Evolutionary conservation across 495 filamentous ascomycete species (phyloP), one percentile per base, ranked within the genome.

Genomic region (Penicillium antarcticum): DNA sequence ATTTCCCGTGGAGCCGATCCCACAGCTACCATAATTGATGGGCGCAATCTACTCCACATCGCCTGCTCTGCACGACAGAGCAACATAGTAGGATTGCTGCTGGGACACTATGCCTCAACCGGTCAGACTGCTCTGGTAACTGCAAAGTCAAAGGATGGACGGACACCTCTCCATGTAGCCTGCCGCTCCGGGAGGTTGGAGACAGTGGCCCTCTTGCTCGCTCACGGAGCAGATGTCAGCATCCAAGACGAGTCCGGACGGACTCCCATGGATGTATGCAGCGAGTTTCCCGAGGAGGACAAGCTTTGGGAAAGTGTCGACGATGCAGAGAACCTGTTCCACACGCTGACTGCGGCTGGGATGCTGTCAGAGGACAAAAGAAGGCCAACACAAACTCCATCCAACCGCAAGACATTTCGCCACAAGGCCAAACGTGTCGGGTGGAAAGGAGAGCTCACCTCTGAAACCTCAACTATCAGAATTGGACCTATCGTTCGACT

Each of bases 21-120:
- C 12, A 52, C 52, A 8, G 34, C 33, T 11, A 21, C 18, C 5
- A 72, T 73, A 0, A 48, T 61, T 14, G 57, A 72, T 12, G 59
- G 65, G 1, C 48, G 59, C 13, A 75, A 66, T 9, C 43, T 68
- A 14, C 56, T 78, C 3, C 75, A 78, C 48, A 54, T 75, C 17
- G 74, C 72, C 7, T 58, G 68, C 3, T 45, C 52, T 32, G 62
- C 68, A 23, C 54, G 66, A 5, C 57, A 71, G 43, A 64, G 54
- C 34, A 74, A 74, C 42, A 55, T 62, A 7, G 51, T 78, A 7
- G 74, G 65, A 0, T 36, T 73, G 13, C 52, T 79, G 3, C 53
- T 77, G 4, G 57, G 65, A 12, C 44, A 57, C 21, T 58, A 61
- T 32, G 12, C 32, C 9, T 39, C 49, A 1, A 52, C 17, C 3